Conservation (phyloP, 176 grass and related monocot species). For the Oryza punctata region DNA sequence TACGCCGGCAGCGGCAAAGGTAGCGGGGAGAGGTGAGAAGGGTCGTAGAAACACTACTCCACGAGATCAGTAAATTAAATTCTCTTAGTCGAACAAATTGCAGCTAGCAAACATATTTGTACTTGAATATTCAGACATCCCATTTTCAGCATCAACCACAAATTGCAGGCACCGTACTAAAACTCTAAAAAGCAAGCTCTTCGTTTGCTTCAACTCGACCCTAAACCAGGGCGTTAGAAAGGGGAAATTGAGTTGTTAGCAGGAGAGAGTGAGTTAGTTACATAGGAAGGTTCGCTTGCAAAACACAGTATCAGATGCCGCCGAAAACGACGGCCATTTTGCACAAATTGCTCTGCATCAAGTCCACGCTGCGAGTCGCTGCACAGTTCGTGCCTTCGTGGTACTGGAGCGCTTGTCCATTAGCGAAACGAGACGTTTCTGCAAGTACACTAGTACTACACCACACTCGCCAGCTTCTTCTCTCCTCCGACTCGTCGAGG, state of each 20-base stretch:
- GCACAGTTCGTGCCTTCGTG: background rate
- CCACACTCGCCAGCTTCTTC: background rate
- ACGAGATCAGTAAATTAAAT: no score
- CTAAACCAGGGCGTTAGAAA: conserved; percentile 20
- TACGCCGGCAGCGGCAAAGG: no score
- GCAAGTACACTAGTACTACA: background rate
- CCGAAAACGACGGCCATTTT: conserved; percentile 15
- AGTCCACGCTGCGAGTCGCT: conserved; percentile 26
- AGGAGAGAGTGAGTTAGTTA: background rate
- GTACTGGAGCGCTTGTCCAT: background rate
- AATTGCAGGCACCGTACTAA: background rate
- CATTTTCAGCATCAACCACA: background rate
- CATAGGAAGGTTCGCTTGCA: conserved; percentile 39
- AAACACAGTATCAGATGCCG: conserved; percentile 21
- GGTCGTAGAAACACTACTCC: no score
- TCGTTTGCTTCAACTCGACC: conserved; percentile 18
- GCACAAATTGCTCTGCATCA: background rate
- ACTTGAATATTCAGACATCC: background rate
- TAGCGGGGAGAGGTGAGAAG: no score
- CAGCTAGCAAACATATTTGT: background rate
- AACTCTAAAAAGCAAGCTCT: background rate
- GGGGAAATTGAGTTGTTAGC: background rate
- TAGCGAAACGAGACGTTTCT: background rate
- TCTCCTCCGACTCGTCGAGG: background rate
- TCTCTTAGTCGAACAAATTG: background rate